phyloP scores from a whole-genome alignment of 208 protist genomes.

The Blechomonas ayalai region DNA sequence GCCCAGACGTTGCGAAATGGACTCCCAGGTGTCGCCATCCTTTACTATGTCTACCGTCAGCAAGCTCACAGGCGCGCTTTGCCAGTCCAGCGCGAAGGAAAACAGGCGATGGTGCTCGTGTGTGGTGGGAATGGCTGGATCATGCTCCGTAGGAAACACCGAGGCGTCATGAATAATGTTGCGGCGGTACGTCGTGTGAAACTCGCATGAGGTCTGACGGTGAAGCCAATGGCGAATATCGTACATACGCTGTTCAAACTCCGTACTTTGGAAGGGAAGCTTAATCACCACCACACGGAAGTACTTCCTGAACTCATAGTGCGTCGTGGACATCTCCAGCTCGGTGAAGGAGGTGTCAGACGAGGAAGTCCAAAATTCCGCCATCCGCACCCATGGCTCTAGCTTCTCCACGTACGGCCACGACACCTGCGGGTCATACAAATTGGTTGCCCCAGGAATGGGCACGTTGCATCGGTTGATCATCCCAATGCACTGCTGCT shows the following conservation, averaged over 20 bases:
- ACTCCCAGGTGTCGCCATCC: slow-evolving; percentile 61
- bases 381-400: slow-evolving; percentile 83
- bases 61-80: slow-evolving; percentile 59
- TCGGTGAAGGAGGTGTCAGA: slow-evolving; percentile 82
- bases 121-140: slow-evolving; percentile 33
- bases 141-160: slow-evolving; percentile 78
- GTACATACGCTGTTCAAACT: slow-evolving; percentile 88
- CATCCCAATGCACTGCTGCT: slow-evolving; percentile 72
- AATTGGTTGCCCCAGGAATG: slow-evolving; percentile 61
- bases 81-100: slow-evolving; percentile 87
- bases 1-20: slow-evolving; percentile 42
- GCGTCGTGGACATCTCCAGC: slow-evolving; percentile 83
- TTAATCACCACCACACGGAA: slow-evolving; percentile 83
- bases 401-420: slow-evolving; percentile 82
- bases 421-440: slow-evolving; percentile 76
- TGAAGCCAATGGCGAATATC: slow-evolving; percentile 86
- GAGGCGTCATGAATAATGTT: slow-evolving; percentile 81
- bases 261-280: slow-evolving; percentile 82
- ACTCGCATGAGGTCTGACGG: slow-evolving; percentile 79
- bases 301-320: slow-evolving; percentile 87
- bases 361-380: slow-evolving; percentile 85
- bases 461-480: slow-evolving; percentile 83
- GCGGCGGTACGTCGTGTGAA: slow-evolving; percentile 75
- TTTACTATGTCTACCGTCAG: slow-evolving; percentile 32
- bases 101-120: slow-evolving; percentile 88